Evolutionary conservation across 208 protist genomes (phyloP), one percentile per base, ranked within the genome.

Genomic region (Tritrichomonas foetus): DNA sequence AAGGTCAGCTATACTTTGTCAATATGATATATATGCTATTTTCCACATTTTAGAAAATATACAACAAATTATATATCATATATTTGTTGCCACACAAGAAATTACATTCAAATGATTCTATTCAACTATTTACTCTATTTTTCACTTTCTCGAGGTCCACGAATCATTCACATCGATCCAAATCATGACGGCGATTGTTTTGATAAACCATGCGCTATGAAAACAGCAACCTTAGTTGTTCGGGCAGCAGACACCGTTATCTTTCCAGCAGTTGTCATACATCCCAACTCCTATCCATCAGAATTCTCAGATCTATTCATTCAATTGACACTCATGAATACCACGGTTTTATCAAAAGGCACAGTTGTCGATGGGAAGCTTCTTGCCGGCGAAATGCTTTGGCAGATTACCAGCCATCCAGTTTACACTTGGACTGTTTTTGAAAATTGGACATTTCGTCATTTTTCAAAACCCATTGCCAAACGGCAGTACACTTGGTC

Each of bases 301-400:
- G 78, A 89, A 27, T 89, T 89, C 57, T 53, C 41, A 39, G 78
- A 89, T 57, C 57, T 89, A 57, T n/a, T 89, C 39, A 47, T 89
- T 13, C 78, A 89, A 39, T 47, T 89, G 33, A 47, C 78, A 20
- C 47, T 89, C 3, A 44, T 53, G 11, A 89, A 89, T 57, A 89
- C 78, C 1, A 89, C 78, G 57, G 78, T 89, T 89, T 8, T 39
- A 39, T 53, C 47, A 39, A 44, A 89, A n/a, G 78, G 78, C 0
- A 89, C 78, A 20, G 41, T 89, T 39, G 78, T 89, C 39, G 78
- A 89, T 89, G 78, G 78, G 5, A 89, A 11, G 14, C 22, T 33
- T 36, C 47, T 89, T 16, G 78, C 78, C 5, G 78, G 78, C 0
- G 41, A 53, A 13, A 47, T 61, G 8, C 33, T 44, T 14, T 44